A percentile compares a stretch with the other conserved stretches of the same genome.
Evolutionary conservation across 2,329 filamentous ascomycete genomes (phyloP).

Genomic region (Neurospora crassa): DNA sequence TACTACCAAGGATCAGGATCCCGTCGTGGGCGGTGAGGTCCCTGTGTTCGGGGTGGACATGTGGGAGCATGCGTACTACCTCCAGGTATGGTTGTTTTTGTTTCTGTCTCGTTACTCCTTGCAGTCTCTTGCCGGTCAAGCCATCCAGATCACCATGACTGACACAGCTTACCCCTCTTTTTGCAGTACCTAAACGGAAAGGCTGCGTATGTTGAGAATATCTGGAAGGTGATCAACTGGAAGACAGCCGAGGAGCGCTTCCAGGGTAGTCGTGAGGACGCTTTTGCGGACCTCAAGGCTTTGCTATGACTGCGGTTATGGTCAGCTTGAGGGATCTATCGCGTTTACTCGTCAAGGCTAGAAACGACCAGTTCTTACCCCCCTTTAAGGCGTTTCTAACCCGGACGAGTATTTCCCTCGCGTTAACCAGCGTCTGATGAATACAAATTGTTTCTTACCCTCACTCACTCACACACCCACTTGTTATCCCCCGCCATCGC

Average conservation of each 20-base stretch:
- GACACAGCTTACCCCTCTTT: constrained; percentile 10
- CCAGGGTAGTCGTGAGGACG: constrained; percentile 35
- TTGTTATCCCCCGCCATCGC: not conserved
- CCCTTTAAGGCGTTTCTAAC: no score
- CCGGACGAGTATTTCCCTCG: no score
- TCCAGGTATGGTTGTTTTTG: constrained; percentile 45
- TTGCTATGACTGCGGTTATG: constrained; percentile 24
- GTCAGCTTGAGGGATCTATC: not conserved
- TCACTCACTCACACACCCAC: not conserved
- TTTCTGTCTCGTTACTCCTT: not conserved
- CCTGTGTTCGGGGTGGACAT: constrained; percentile 75
- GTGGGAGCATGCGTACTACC: constrained; percentile 91
- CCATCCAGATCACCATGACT: not conserved
- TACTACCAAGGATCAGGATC: constrained; percentile 82
- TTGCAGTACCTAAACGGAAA: constrained; percentile 68
- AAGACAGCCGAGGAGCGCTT: constrained; percentile 58
- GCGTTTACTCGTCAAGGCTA: no score
- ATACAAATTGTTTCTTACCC: not conserved
- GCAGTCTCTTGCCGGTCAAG: not conserved
- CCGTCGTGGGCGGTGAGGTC: constrained; percentile 52
- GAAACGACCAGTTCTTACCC: no score
- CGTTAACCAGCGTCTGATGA: not conserved
- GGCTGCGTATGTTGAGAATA: constrained; percentile 63
- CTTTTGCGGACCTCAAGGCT: constrained; percentile 34
- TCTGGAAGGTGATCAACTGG: constrained; percentile 76